A percentile compares a stretch with the other conserved stretches of the same genome.
Evolutionary conservation across 441 rosid genomes (phyloP).

Genomic region (Aquilaria agallochum): DNA sequence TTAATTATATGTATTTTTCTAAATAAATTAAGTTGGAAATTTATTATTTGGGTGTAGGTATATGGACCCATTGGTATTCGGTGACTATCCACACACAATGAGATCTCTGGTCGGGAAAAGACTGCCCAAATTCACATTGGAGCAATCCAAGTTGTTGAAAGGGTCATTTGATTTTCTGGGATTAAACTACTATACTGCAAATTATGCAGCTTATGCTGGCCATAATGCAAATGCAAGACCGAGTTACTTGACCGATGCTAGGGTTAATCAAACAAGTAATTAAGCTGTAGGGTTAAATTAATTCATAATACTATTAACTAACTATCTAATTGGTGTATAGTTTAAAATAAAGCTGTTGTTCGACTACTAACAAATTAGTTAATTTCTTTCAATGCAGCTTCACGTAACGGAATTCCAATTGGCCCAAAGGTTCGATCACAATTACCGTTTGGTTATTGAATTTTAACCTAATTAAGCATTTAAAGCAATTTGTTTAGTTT

Average conservation of each 20-base stretch:
- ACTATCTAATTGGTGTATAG: not conserved
- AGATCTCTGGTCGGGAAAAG: conserved; percentile 12
- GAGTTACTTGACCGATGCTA: conserved; percentile 26
- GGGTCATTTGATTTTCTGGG: conserved; percentile 34
- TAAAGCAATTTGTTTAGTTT: no score
- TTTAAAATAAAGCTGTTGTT: not conserved
- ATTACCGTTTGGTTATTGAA: not conserved
- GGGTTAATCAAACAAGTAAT: conserved; percentile 18
- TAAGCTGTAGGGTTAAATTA: not conserved
- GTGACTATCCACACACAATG: conserved; percentile 23
- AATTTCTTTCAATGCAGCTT: conserved; percentile 2
- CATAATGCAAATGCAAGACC: not conserved
- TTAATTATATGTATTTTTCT: no score
- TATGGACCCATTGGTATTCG: not conserved
- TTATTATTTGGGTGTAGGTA: not conserved
- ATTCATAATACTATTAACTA: not conserved
- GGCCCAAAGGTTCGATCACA: conserved; percentile 17
- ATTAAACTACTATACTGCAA: conserved; percentile 22
- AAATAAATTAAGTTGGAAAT: not conserved
- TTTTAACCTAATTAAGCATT: no score
- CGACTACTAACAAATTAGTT: not conserved
- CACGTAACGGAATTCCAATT: conserved; percentile 18
- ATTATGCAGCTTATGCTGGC: conserved; percentile 17
- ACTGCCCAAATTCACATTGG: conserved; percentile 20
- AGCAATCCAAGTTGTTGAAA: conserved; percentile 17